Evolutionary conservation across 345 rosid species (phyloP), one percentile per base, ranked within the genome.

Genomic region (Syzygium oleosum): DNA sequence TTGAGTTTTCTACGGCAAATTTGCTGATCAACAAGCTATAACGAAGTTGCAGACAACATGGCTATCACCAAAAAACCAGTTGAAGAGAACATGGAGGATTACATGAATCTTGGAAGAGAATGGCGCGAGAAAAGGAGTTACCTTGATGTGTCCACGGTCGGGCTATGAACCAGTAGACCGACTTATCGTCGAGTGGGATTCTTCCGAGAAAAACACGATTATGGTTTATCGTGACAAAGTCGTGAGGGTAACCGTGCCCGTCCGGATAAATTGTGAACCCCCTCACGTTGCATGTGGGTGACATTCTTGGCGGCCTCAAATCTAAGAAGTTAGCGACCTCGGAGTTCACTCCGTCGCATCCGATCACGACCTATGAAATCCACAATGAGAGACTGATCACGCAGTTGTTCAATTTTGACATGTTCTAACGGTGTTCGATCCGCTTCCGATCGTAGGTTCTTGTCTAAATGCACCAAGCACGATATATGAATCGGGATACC

Each of bases 91-190:
- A 6, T n/a, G 4, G 7, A 31, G 9, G 73, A 61, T 6, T 61
- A 61, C 0, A 16, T 23, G 31, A 17, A n/a, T 61, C 38, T 9
- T 61, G 73, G 73, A 61, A 61, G 73, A 61, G 38, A 0, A 4
- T 2, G 9, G 38, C 1, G 5, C 3, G 34, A 63, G 78, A 65
- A 65, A 31, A 65, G 41, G 0, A 29, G 41, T 31, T 91, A 91
- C 92, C 92, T 88, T 56, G 55, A 11, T 88, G n/a, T 43, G 65
- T 86, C 58, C 68, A 86, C 41, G 84, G 52, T 19, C 88, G 85
- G 38, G 89, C 87, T 12, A 87, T 25, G 59, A 91, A 91, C 90
- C 92, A 91, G 58, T 89, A 91, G 25, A 89, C 87, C 5, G 85
- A 63, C 9, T 91, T 85, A 5, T 87, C 61, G 5, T 52, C 17